A percentile compares a stretch with the other conserved stretches of the same genome.
Evolutionary conservation across 2,329 filamentous ascomycete species (phyloP).

Genomic region (Rhexocercosporidium sp.): DNA sequence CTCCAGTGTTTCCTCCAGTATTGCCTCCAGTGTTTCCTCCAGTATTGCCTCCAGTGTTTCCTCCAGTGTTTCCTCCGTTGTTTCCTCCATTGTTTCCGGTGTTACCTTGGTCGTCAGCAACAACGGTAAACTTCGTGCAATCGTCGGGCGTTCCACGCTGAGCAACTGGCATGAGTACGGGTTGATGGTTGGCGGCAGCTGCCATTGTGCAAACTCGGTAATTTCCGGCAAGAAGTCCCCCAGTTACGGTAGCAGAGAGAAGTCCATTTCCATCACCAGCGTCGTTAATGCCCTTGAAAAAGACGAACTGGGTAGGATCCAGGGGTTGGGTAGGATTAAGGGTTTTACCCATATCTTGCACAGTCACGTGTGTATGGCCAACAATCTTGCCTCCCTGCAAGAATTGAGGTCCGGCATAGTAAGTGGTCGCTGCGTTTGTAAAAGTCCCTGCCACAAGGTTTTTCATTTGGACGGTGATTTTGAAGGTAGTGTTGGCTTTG

Average conservation of each 20-base stretch:
- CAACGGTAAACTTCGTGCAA: constrained; percentile 50
- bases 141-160: constrained; percentile 52
- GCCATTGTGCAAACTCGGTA: constrained; percentile 53
- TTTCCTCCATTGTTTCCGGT: too few relatives aligned
- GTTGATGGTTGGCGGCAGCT: constrained; percentile 49
- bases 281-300: constrained; percentile 51
- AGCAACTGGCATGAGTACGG: constrained; percentile 50
- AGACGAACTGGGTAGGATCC: constrained; percentile 44
- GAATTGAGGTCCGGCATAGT: constrained; percentile 46
- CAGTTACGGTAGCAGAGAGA: constrained; percentile 45
- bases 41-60: constrained; percentile 26
- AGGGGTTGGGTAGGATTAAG: constrained; percentile 41
- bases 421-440: constrained; percentile 46
- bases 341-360: constrained; percentile 44
- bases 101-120: too few relatives aligned
- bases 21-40: constrained; percentile 27
- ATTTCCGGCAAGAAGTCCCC: constrained; percentile 48
- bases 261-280: constrained; percentile 46
- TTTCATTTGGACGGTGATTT: constrained; percentile 43
- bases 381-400: constrained; percentile 43
- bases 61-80: constrained; percentile 26
- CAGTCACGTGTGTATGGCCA: constrained; percentile 48
- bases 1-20: too few relatives aligned
- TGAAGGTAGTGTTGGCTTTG: constrained; percentile 37
- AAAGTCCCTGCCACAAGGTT: constrained; percentile 46